Conservation (phyloP, 768 basidiomycete species). For the Imleria badia region DNA sequence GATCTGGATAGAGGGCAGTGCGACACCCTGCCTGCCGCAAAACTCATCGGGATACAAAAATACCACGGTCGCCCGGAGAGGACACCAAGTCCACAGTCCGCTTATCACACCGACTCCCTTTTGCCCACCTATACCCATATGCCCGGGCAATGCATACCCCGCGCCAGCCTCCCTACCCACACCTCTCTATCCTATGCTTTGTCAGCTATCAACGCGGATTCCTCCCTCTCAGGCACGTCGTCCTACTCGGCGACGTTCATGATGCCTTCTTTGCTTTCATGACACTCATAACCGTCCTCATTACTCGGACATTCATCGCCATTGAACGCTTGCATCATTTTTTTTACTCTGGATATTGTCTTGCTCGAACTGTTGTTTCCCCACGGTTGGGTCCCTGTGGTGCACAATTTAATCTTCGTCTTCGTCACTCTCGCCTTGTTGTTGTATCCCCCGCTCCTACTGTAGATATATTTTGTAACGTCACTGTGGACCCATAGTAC, state of each 20-base stretch:
- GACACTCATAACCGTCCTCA: slow-evolving; percentile 28
- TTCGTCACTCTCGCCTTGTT: slow-evolving; percentile 18
- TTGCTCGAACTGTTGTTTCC: slow-evolving; percentile 24
- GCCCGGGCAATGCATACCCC: slow-evolving; percentile 37
- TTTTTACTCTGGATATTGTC: slow-evolving; percentile 29
- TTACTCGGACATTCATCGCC: slow-evolving; percentile 19
- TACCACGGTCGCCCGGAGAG: slow-evolving; percentile 33
- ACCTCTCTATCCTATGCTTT: slow-evolving; percentile 45
- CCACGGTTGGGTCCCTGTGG: slow-evolving; percentile 7
- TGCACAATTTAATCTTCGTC: slow-evolving; percentile 16
- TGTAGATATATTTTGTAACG: slow-evolving; percentile 37
- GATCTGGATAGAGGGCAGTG: slow-evolving; percentile 60
- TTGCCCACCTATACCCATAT: slow-evolving; percentile 33
- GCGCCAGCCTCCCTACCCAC: slow-evolving; percentile 31
- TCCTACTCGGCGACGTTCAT: slow-evolving; percentile 31
- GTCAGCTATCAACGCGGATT: slow-evolving; percentile 36
- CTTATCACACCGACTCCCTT: slow-evolving; percentile 31
- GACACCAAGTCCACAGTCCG: slow-evolving; percentile 26
- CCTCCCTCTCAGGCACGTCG: slow-evolving; percentile 21
- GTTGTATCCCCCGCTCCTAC: slow-evolving; percentile 26
- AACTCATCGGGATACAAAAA: slow-evolving; percentile 54
- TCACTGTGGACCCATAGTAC: slow-evolving; percentile 27
- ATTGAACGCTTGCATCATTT: slow-evolving; percentile 23
- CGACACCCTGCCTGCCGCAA: slow-evolving; percentile 55
- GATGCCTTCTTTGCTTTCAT: slow-evolving; percentile 36